Base-by-base conservation (phyloP, 345 rosid genomes). In the Tarenaya hassleriana region DNA sequence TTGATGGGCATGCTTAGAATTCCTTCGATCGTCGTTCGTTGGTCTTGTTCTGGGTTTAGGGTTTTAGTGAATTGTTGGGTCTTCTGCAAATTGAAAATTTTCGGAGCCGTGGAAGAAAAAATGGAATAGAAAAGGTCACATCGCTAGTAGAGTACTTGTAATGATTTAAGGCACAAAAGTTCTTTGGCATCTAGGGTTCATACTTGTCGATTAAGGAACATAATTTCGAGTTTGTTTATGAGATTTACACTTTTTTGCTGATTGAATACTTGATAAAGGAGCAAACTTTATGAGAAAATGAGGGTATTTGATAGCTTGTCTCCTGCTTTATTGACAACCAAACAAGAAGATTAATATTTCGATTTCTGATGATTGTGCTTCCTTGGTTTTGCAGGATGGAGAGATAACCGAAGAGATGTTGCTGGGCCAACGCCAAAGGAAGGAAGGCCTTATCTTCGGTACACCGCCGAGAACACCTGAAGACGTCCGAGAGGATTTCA, bases 331-430 rank as follows among this genome's bases (percentile, higher is more conserved):
- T n/a, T n/a, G n/a, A n/a, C n/a, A n/a, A n/a, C n/a, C n/a, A n/a
- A n/a, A n/a, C n/a, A n/a, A n/a, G n/a, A 5, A 24, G 29, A 24
- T 24, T 24, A 24, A 24, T 24, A 5, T 41, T 12, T 1, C 8
- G 4, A 14, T 19, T 5, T 38, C 58, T 18, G 48, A 20, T 64
- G 58, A 7, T 7, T 1, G 12, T 56, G 18, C 41, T 60, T 41
- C 66, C 5, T 32, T 47, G 34, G 33, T 55, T 31, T 58, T 41
- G 33, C 57, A 92, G 98, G 75, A 39, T 41, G 73, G 52, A 53
- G 54, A 85, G 71, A 92, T 88, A 61, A 78, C 63, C 34, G 88
- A 84, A 73, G 83, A 83, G 58, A 50, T 60, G n/a, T 44, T 70
- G 27, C 62, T 56, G 1, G 60, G 34, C 34, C 63, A 45, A 49